Evolutionary conservation across 2,329 filamentous ascomycete species (phyloP).

Genomic region (Ceratocystis cacaofunesta): DNA sequence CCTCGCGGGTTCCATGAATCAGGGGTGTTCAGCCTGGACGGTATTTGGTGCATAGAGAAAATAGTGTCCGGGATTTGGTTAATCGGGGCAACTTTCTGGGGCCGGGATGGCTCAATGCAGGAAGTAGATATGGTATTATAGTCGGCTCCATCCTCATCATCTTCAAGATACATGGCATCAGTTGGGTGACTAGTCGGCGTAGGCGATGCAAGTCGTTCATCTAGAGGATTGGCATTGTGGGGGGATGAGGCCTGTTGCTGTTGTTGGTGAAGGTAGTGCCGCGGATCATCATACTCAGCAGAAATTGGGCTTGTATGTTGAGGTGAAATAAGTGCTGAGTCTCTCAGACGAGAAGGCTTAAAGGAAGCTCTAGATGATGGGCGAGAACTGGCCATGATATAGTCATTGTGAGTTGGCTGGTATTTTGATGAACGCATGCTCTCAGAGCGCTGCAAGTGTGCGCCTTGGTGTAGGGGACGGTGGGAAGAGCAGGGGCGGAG

Average conservation of each 20-base stretch:
- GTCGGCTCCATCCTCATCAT: conserved; percentile 2
- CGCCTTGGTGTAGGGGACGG: neutral
- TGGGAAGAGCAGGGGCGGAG: neutral
- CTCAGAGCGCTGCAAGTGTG: neutral
- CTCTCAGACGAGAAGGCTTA: neutral
- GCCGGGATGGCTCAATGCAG: neutral
- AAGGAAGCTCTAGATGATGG: neutral
- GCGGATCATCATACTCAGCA: neutral
- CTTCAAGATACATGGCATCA: conserved; percentile 4
- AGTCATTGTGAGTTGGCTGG: neutral
- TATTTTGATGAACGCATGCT: neutral
- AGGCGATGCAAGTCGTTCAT: neutral
- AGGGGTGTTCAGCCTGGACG: conserved; percentile 2
- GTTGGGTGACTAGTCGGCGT: neutral
- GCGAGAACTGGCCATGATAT: neutral
- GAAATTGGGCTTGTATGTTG: neutral
- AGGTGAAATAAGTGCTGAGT: neutral
- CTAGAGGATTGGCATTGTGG: neutral
- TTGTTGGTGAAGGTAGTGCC: neutral
- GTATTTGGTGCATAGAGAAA: neutral
- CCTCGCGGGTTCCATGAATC: conserved; percentile 12
- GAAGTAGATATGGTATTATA: conserved; percentile 1
- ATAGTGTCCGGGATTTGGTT: neutral
- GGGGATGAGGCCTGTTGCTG: neutral
- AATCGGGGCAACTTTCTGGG: neutral